Conservation (phyloP, 2,329 filamentous ascomycete genomes). For the Eutypa lata region DNA sequence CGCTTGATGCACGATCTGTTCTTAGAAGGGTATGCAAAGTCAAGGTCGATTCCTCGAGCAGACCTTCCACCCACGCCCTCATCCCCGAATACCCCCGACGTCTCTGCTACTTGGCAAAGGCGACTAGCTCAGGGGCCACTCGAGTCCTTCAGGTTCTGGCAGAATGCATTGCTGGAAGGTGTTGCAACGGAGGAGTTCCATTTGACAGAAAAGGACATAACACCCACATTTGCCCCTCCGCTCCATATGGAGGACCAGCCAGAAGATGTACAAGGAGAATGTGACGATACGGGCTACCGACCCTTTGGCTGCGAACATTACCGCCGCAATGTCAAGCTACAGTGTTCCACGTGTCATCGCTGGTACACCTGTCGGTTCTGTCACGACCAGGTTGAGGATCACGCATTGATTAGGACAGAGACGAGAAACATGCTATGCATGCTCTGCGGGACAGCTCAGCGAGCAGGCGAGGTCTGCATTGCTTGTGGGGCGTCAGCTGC, state of each 20-base stretch:
- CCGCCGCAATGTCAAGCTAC: constrained; percentile 90
- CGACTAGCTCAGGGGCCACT: constrained; percentile 43
- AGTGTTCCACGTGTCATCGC: constrained; percentile 82
- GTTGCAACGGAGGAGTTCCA: constrained; percentile 41
- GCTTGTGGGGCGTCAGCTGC: constrained; percentile 75
- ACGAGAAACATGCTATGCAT: constrained; percentile 98
- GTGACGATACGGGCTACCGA: constrained; percentile 33
- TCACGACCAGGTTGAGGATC: constrained; percentile 80
- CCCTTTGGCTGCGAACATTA: constrained; percentile 86
- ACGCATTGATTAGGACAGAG: constrained; percentile 73
- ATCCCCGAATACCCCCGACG: constrained; percentile 14
- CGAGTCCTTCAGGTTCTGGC: constrained; percentile 59
- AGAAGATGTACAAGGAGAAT: constrained; percentile 45
- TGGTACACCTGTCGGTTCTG: constrained; percentile 98
- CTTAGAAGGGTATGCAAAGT: constrained; percentile 62
- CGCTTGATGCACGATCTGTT: constrained; percentile 68
- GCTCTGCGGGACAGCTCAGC: constrained; percentile 84
- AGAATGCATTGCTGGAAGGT: constrained; percentile 41
- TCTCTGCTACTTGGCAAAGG: constrained; percentile 36
- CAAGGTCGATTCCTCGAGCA: constrained; percentile 30
- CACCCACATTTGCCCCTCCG: constrained; percentile 63
- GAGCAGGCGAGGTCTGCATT: constrained; percentile 72
- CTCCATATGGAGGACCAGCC: constrained; percentile 39
- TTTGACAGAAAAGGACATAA: constrained; percentile 59
- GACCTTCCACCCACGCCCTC: constrained; percentile 30